These are phyloP conservation scores for Apiotrichum veenhuisii DNA, from an alignment of 1,284 basidiomycete species.

Conservation along the genomic window DNA sequence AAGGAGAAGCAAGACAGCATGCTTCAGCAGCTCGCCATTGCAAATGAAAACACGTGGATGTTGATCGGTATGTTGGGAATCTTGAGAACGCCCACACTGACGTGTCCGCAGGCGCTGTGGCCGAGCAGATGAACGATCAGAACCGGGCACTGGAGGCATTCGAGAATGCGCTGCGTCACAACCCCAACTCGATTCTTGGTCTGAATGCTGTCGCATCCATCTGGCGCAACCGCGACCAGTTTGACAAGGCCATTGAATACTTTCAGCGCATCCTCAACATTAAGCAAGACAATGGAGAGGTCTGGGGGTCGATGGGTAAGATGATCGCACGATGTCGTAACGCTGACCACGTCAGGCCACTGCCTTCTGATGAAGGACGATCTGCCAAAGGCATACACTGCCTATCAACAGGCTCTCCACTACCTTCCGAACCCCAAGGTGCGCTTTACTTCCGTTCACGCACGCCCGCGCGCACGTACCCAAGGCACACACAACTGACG, in stretches of 20 bases:
- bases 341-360: slow-evolving; percentile 56
- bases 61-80: slow-evolving; percentile 62
- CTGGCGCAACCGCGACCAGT: slow-evolving; percentile 56
- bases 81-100: slow-evolving; percentile 23
- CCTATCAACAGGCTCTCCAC: slow-evolving; percentile 97
- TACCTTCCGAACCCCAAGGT: slow-evolving; percentile 88
- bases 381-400: slow-evolving; percentile 95
- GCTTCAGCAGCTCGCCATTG: slow-evolving; percentile 57
- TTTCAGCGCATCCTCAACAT: slow-evolving; percentile 85
- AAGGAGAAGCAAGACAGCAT: slow-evolving; percentile 39
- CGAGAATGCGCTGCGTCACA: slow-evolving; percentile 87
- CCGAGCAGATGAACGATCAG: slow-evolving; percentile 84
- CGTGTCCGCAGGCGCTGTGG: slow-evolving; percentile 66
- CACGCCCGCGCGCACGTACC: background rate
- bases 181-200: slow-evolving; percentile 78
- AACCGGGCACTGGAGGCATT: slow-evolving; percentile 85
- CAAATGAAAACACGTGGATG: slow-evolving; percentile 90
- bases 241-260: slow-evolving; percentile 74
- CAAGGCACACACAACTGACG: slow-evolving; percentile 27
- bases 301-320: slow-evolving; percentile 85
- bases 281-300: slow-evolving; percentile 88
- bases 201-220: slow-evolving; percentile 77
- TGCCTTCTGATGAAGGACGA: slow-evolving; percentile 99
- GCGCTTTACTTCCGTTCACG: slow-evolving; percentile 47
- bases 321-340: slow-evolving; percentile 12